Base-by-base conservation (phyloP, 2,329 filamentous ascomycete genomes). In the Fusarium heterosporum region DNA sequence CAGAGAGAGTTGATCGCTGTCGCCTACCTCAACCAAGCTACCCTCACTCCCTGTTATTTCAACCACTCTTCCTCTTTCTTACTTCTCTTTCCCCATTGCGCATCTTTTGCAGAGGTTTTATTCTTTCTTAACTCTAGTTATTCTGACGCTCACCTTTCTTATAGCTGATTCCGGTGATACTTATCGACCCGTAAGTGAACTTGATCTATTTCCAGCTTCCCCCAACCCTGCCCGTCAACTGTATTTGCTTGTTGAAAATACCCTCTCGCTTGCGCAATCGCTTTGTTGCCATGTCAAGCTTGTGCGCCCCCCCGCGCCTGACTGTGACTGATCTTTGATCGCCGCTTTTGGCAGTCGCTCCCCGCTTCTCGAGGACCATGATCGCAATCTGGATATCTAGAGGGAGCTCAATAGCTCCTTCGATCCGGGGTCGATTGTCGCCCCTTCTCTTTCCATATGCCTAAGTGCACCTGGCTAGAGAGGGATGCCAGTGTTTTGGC, bases 111-210 rank as follows among this genome's bases (percentile, higher is more conserved):
- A 52, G 61, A 71, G 66, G 62, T 62, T 67, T 65, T 62, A 55
- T 67, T 64, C 66, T 70, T 70, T 68, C 64, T 52, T 58, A 22
- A 55, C 61, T 42, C 66, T 64, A 68, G 64, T 61, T 45, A 66
- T 70, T 68, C 67, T 73, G 68, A 70, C 61, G 58, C 61, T 72
- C 66, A 76, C 81, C 80, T 84, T 74, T 77, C 69, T 78, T 78
- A 73, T 78, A 88, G 86, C 86, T 77, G 86, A 88, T 74, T 83
- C 84, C 73, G 84, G 84, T 78, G 85, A 88, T 74, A 88, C 80
- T 68, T 88, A 88, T 78, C 85, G 86, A 77, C 84, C 85, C 74
- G 86, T 85, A 79, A 85, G 84, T 84, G 68, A 55, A 48, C 50
- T 55, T 50, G 19, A 65, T 56, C 60, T 55, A 39, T 68, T 63